Evolutionary conservation across 2,329 filamentous ascomycete genomes (phyloP), one percentile per base, ranked within the genome.

Genomic region (Didymella lethalis): DNA sequence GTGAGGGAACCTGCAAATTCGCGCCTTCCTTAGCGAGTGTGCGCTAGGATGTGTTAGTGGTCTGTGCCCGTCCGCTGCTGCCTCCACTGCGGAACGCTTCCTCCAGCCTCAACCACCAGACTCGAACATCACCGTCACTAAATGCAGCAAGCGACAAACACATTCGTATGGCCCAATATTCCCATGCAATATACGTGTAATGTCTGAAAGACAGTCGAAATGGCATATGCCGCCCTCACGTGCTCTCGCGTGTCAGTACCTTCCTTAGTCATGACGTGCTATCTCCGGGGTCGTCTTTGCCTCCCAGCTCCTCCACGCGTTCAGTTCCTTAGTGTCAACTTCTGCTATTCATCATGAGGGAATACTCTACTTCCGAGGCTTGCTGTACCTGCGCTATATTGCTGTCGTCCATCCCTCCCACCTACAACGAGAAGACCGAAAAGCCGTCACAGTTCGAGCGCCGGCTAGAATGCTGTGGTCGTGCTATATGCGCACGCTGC

Each of bases 341-440:
- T 45, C 43, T 41, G 32, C 12, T 46, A 23, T 44, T 12, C 56
- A 54, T 32, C 55, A 48, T 46, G 52, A 55, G 52, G 18, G 52
- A 49, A 29, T 38, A 45, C 55, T 64, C 43, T 63, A 68, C 71
- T 65, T 68, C 66, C 43, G 79, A 82, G 73, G 82, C 84, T 14
- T 92, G 90, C 77, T 91, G 89, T 73, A 92, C 88, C 23, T 93
- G 90, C 76, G 87, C 89, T 29, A 81, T 81, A 25, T 77, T 88
- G 26, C 83, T 92, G 26, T 80, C 83, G 43, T 79, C 83, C 4
- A 80, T 85, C 29, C 81, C 83, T 50, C 80, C 82, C 32, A 79
- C 81, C 28, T 82, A 82, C 67, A 78, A 84, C 64, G 81, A 83
- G 58, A 82, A 83, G 68, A 82, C 80, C 38, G 88, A 89, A 78